A percentile compares a stretch with the other conserved stretches of the same genome.
phyloP scores from a whole-genome alignment of 495 filamentous ascomycete species.

The Hyaloscypha variabilis region DNA sequence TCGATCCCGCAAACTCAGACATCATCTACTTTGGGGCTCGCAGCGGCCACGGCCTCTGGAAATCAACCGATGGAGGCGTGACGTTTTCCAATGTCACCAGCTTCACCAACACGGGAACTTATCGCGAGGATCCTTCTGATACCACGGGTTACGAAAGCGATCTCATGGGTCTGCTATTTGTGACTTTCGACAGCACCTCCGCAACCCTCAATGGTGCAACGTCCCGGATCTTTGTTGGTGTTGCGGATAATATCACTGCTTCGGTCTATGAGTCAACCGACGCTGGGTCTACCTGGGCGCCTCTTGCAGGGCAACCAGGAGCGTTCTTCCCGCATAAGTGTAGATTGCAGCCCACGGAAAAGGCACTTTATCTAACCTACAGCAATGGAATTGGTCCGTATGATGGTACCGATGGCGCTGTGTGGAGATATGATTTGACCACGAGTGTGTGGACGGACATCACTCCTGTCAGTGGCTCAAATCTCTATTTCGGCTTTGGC shows the following conservation, averaged over 20 bases:
- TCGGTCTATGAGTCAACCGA: slow-evolving; percentile 58
- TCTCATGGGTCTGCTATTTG: slow-evolving; percentile 47
- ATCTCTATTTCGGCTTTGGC: slow-evolving; percentile 55
- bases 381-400: slow-evolving; percentile 58
- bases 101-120: slow-evolving; percentile 43
- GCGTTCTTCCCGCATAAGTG: slow-evolving; percentile 58
- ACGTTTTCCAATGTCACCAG: slow-evolving; percentile 60
- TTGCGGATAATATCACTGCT: slow-evolving; percentile 44
- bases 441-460: slow-evolving; percentile 56
- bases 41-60: slow-evolving; percentile 65
- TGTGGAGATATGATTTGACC: slow-evolving; percentile 54
- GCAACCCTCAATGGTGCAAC: slow-evolving; percentile 46
- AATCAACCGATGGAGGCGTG: slow-evolving; percentile 56
- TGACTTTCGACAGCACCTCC: slow-evolving; percentile 60
- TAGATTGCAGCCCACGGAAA: slow-evolving; percentile 53
- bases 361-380: slow-evolving; percentile 59
- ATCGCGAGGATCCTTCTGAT: slow-evolving; percentile 15
- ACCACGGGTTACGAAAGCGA: slow-evolving; percentile 15
- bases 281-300: slow-evolving; percentile 48
- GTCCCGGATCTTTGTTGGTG: slow-evolving; percentile 59
- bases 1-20: slow-evolving; percentile 59
- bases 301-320: slow-evolving; percentile 47
- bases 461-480: slow-evolving; percentile 44
- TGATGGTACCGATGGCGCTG: slow-evolving; percentile 51
- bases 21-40: slow-evolving; percentile 62